Evolutionary conservation across 1,284 basidiomycete species (phyloP).

Genomic region (Heimioporus punctisporus): DNA sequence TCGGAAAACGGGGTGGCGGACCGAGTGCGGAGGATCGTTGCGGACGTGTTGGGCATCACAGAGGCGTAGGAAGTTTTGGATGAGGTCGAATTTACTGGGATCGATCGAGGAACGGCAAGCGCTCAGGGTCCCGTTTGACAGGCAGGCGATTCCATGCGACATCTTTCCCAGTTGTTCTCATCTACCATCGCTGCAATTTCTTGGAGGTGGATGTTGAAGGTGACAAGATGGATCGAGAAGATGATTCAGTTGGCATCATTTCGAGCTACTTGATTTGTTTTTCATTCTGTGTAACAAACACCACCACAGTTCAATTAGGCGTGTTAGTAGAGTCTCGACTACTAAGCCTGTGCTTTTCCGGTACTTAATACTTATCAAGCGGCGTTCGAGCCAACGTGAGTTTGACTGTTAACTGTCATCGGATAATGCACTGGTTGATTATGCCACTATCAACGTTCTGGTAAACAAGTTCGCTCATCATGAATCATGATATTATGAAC

Average conservation of each 20-base stretch:
- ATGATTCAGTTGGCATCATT: conserved; percentile 24
- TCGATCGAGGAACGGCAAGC: conserved; percentile 58
- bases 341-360: too few species aligned
- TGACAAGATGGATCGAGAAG: conserved; percentile 5
- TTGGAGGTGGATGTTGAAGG: conserved; percentile 1
- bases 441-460: too few species aligned
- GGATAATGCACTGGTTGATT: too few species aligned
- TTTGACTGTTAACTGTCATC: too few species aligned
- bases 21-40: conserved; percentile 33
- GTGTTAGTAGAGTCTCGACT: too few species aligned
- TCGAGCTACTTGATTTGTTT: conserved; percentile 34
- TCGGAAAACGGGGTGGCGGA: conserved; percentile 5
- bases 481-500: too few species aligned
- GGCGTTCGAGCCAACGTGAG: too few species aligned
- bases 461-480: too few species aligned
- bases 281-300: conserved; percentile 66
- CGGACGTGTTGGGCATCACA: conserved; percentile 48
- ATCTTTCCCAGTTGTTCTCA: conserved; percentile 36
- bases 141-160: conserved; percentile 41
- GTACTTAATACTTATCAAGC: too few species aligned
- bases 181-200: conserved; percentile 17
- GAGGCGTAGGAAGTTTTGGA: conserved; percentile 40
- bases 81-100: conserved; percentile 56
- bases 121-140: conserved; percentile 41
- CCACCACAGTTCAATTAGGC: too few species aligned